These are phyloP conservation scores for Penicillium taxi DNA, from an alignment of 495 filamentous ascomycete species.

Conservation along the genomic window DNA sequence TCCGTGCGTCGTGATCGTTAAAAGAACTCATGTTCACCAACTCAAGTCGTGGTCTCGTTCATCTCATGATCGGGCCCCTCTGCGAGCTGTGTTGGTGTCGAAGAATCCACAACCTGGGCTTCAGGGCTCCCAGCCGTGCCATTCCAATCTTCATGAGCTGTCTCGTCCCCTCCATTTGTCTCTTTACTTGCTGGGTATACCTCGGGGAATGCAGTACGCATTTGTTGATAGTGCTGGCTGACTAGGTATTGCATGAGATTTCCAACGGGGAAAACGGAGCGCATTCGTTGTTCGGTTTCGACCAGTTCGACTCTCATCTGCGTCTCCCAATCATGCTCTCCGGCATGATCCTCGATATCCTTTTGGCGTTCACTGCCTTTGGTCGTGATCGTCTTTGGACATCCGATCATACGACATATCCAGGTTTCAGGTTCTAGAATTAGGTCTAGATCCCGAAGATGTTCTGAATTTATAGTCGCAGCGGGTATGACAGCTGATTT, in stretches of 20 bases:
- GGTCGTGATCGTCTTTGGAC: constrained; percentile 53
- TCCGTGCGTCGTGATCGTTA: no score
- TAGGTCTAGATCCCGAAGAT: constrained; percentile 9
- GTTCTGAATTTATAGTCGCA: constrained; percentile 29
- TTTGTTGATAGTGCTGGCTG: constrained; percentile 17
- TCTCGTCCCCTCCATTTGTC: no score
- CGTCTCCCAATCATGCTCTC: constrained; percentile 54
- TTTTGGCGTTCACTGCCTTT: constrained; percentile 48
- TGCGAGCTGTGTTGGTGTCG: no score
- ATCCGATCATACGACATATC: constrained; percentile 63
- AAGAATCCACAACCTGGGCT: no score
- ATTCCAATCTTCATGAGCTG: no score
- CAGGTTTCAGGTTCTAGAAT: constrained; percentile 55
- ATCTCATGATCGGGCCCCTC: no score
- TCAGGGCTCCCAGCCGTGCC: no score
- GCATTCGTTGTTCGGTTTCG: constrained; percentile 38
- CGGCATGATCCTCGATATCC: constrained; percentile 56
- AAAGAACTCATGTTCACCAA: no score
- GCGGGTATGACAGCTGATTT: constrained; percentile 15
- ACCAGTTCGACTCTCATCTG: constrained; percentile 54
- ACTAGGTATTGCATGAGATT: constrained; percentile 32
- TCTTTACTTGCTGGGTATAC: constrained; percentile 8
- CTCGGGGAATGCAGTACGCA: constrained; percentile 21
- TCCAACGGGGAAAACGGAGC: constrained; percentile 30
- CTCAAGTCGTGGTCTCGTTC: no score